Evolutionary conservation across 2,329 filamentous ascomycete species (phyloP), one percentile per base, ranked within the genome.

Genomic region (Ophiostoma piceae): DNA sequence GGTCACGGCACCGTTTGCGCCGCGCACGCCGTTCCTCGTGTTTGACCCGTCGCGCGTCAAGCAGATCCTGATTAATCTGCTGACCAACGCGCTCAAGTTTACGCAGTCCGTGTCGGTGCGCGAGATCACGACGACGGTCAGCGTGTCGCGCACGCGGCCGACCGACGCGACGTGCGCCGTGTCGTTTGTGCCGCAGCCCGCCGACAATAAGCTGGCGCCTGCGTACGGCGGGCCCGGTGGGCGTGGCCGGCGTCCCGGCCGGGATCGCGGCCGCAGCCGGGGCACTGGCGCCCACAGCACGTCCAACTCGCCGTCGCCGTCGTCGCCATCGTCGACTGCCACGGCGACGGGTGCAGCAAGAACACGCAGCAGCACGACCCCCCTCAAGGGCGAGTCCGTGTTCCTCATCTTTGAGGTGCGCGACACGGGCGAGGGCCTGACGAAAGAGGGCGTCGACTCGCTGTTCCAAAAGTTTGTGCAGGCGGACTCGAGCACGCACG

Each of bases 1-100:
- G 3, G 43, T n/a, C 9, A 11, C 54, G 2, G 68, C 65, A 0
- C 5, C 19, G 2, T 39, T 67, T 26, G 80, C 88, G 1, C 32
- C 69, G 5, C 79, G 79, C 0, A 80, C 91, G 43, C 86, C 90
- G 47, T 92, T 87, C 82, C 86, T 93, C 2, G 79, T 83, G 43
- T 78, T 92, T 37, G 92, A 94, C 76, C 89, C 91, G 0, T 90
- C 88, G 19, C 84, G 91, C 32, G 87, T 94, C 67, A 84, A 91
- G 68, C 91, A 94, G 77, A 89, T 94, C 0, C 81, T 94, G 3
- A 92, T 94, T 77, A 94, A 94, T 74, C 83, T 94, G 1, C 85
- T 91, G 9, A 92, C 90, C 8, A 94, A 94, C 75, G 90, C 91
- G 0, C 88, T 94, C 77, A 94, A 94, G 75, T 94, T 94, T 76